phyloP scores from a whole-genome alignment of 2,329 filamentous ascomycete species.

The Fusarium setosum region DNA sequence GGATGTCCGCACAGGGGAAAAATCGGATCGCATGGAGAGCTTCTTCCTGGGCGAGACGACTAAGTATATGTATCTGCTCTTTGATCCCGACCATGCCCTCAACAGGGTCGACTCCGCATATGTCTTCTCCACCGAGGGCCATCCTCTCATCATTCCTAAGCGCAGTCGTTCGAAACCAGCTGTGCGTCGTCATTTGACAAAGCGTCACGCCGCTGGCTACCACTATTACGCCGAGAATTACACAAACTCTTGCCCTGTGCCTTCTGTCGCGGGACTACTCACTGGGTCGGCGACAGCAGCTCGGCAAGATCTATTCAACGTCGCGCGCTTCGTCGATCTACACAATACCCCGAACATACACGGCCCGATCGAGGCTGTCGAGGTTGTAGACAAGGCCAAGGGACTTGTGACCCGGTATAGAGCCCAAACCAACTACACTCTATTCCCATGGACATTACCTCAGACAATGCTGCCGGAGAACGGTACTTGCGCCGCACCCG shows the following conservation, averaged over 20 bases:
- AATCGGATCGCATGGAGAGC: conserved; percentile 96
- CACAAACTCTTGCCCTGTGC: conserved; percentile 74
- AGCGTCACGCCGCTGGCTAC: conserved; percentile 39
- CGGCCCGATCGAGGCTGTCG: conserved; percentile 51
- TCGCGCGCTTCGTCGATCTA: conserved; percentile 84
- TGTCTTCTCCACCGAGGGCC: conserved; percentile 96
- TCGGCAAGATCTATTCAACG: conserved; percentile 86
- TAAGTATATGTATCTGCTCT: conserved; percentile 94
- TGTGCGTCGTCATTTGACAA: conserved; percentile 9
- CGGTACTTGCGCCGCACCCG: conserved; percentile 80
- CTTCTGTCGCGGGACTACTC: conserved; percentile 70
- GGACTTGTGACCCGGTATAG: conserved; percentile 52
- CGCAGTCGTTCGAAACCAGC: conserved; percentile 33
- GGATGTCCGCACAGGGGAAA: conserved; percentile 84
- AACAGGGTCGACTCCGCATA: conserved; percentile 88
- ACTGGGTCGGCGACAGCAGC: conserved; percentile 84
- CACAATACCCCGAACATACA: conserved; percentile 79
- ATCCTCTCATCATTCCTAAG: conserved; percentile 85
- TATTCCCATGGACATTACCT: conserved; percentile 95
- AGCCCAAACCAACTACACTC: conserved; percentile 81
- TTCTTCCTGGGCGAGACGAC: conserved; percentile 98
- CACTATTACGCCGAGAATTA: conserved; percentile 57
- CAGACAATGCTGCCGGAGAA: conserved; percentile 77
- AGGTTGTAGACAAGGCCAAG: conserved; percentile 58
- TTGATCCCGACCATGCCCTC: conserved; percentile 85